These are phyloP conservation scores for Petunia hybrid DNA, from an alignment of 305 asterid species.

Conservation along the genomic window DNA sequence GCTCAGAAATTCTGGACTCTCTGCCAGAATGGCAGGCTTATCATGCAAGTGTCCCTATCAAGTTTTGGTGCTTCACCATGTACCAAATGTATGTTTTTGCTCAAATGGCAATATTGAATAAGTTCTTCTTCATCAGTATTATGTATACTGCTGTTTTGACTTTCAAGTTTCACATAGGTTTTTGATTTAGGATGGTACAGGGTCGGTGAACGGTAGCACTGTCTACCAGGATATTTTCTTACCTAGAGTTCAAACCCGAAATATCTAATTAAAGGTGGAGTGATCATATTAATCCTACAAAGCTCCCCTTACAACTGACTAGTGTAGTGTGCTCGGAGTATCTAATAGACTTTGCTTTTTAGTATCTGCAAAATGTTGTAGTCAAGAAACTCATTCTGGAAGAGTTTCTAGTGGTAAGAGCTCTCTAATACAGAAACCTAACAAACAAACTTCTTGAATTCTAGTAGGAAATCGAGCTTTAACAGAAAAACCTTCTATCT, in stretches of 20 bases:
- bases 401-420: background rate
- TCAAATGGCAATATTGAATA: constrained; percentile 7
- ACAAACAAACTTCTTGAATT: background rate
- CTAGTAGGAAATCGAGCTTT: background rate
- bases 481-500: background rate
- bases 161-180: too few species aligned
- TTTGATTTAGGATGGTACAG: too few species aligned
- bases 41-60: background rate
- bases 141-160: background rate
- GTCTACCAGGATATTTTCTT: too few species aligned
- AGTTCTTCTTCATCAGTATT: background rate
- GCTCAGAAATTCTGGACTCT: background rate
- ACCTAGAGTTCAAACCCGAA: too few species aligned
- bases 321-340: background rate
- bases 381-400: background rate
- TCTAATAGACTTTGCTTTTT: background rate
- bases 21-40: background rate
- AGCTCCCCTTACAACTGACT: background rate
- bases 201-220: too few species aligned
- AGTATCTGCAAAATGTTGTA: background rate
- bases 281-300: too few species aligned
- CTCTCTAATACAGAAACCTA: background rate
- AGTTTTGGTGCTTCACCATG: background rate
- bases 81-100: background rate
- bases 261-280: too few species aligned